phyloP scores from a whole-genome alignment of 163 green algal genomes.

The Scenedesmus sp. region DNA sequence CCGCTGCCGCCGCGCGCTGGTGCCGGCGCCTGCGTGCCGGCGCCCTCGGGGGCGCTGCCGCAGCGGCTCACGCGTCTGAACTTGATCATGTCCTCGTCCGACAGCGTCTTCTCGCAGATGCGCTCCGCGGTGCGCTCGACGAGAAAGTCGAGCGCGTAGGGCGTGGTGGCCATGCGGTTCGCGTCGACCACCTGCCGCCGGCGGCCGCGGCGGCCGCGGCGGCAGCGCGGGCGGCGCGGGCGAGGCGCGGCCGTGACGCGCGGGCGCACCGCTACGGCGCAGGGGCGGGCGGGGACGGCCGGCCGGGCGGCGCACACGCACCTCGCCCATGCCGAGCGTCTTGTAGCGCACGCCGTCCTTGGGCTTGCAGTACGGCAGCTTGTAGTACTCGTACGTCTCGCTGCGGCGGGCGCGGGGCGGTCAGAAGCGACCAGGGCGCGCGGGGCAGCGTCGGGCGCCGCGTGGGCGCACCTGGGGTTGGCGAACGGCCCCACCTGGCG shows the following conservation, averaged over 20 bases:
- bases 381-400: conserved; percentile 98
- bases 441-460: too few relatives aligned
- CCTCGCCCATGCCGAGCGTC: conserved; percentile 81
- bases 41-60: too few relatives aligned
- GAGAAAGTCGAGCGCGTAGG: conserved; percentile 80
- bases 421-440: too few relatives aligned
- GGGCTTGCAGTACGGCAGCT: conserved; percentile 93
- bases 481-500: conserved; percentile 34
- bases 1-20: too few relatives aligned
- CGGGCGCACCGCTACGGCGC: too few relatives aligned
- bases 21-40: too few relatives aligned
- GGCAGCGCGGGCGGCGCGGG: not conserved
- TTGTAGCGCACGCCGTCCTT: conserved; percentile 84
- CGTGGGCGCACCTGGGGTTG: conserved; percentile 23
- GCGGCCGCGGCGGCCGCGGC: too few relatives aligned
- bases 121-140: conserved; percentile 66
- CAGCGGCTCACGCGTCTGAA: conserved; percentile 68
- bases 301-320: too few relatives aligned
- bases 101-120: conserved; percentile 69
- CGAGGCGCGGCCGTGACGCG: too few relatives aligned
- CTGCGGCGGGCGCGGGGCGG: conserved; percentile 48
- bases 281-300: too few relatives aligned
- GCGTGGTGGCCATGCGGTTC: conserved; percentile 78
- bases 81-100: conserved; percentile 67
- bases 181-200: conserved; percentile 61